Percentiles rank a stretch among this genome's conserved stretches.
Conservation (phyloP, 2,329 filamentous ascomycete genomes). For the Fusarium stilboides region DNA sequence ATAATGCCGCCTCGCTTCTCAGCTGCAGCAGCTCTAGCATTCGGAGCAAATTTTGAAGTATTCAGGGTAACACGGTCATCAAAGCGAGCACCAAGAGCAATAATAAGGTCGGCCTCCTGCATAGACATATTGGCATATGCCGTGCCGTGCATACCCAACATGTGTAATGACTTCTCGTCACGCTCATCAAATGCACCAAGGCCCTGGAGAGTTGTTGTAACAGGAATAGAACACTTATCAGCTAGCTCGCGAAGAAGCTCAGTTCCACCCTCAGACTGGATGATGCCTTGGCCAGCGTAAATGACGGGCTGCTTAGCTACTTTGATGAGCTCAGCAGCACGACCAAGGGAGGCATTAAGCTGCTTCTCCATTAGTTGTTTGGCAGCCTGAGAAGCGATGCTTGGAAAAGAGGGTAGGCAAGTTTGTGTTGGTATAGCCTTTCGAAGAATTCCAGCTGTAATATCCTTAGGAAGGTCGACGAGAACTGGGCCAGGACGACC, state of each 20-base stretch:
- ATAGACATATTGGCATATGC: slow-evolving; percentile 98
- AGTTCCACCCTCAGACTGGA: slow-evolving; percentile 83
- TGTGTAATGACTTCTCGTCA: slow-evolving; percentile 94
- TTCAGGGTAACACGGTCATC: slow-evolving; percentile 93
- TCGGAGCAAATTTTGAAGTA: slow-evolving; percentile 88
- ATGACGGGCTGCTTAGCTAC: slow-evolving; percentile 93
- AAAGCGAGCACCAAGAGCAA: slow-evolving; percentile 93
- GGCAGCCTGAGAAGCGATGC: slow-evolving; percentile 84
- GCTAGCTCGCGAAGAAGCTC: slow-evolving; percentile 86
- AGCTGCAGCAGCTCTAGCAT: slow-evolving; percentile 84
- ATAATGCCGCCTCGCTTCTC: slow-evolving; percentile 94
- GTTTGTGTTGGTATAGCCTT: slow-evolving; percentile 85
- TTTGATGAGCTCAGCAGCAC: slow-evolving; percentile 87
- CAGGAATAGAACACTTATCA: slow-evolving; percentile 91
- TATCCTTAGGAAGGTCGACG: slow-evolving; percentile 95
- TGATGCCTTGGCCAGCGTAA: slow-evolving; percentile 92
- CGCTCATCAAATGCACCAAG: slow-evolving; percentile 94
- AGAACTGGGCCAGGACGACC: slow-evolving; percentile 94
- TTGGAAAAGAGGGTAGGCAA: slow-evolving; percentile 83
- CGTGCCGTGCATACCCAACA: slow-evolving; percentile 98
- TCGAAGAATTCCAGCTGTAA: slow-evolving; percentile 87
- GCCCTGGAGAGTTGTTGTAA: slow-evolving; percentile 95
- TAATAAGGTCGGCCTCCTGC: slow-evolving; percentile 95
- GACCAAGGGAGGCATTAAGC: slow-evolving; percentile 79
- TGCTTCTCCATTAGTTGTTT: slow-evolving; percentile 80